Conservation (phyloP, 2,329 filamentous ascomycete genomes). For the Chlorencoelia australis region DNA sequence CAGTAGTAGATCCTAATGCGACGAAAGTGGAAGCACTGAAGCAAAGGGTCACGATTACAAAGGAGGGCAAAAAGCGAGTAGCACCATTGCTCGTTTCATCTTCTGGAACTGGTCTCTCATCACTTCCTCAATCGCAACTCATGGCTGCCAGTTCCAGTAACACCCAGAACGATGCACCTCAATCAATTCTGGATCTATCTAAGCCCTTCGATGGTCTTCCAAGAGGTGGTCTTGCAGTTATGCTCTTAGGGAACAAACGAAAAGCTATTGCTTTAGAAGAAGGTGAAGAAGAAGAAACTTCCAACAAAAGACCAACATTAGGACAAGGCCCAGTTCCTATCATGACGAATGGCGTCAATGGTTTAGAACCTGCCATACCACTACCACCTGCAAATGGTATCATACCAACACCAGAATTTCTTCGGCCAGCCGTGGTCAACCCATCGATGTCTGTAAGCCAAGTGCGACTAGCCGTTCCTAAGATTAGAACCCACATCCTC, state of each 20-base stretch:
- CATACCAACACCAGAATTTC: conserved; percentile 66
- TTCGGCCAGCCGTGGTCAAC: conserved; percentile 79
- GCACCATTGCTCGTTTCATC: conserved; percentile 86
- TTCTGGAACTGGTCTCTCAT: conserved; percentile 77
- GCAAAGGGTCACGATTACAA: conserved; percentile 85
- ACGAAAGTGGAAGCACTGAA: conserved; percentile 63
- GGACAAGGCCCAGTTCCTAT: conserved; percentile 63
- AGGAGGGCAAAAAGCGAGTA: conserved; percentile 94
- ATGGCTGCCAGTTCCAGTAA: conserved; percentile 64
- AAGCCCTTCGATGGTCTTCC: conserved; percentile 91
- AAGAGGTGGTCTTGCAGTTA: conserved; percentile 73
- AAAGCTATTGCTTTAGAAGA: conserved; percentile 65
- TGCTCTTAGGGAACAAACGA: conserved; percentile 88
- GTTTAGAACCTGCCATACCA: conserved; percentile 64
- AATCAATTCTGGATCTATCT: conserved; percentile 78
- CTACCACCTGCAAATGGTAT: conserved; percentile 49
- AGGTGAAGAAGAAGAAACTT: conserved; percentile 57
- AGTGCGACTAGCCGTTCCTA: conserved; percentile 77
- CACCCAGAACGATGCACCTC: conserved; percentile 60
- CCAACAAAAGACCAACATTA: conserved; percentile 47
- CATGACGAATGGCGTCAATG: conserved; percentile 65
- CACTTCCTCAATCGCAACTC: conserved; percentile 78
- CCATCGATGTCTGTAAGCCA: conserved; percentile 75
- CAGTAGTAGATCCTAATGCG: conserved; percentile 39
- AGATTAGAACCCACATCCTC: conserved; percentile 72